Evolutionary conservation across 257 asterid species (phyloP).

Genomic region (Linderniella brevidens): DNA sequence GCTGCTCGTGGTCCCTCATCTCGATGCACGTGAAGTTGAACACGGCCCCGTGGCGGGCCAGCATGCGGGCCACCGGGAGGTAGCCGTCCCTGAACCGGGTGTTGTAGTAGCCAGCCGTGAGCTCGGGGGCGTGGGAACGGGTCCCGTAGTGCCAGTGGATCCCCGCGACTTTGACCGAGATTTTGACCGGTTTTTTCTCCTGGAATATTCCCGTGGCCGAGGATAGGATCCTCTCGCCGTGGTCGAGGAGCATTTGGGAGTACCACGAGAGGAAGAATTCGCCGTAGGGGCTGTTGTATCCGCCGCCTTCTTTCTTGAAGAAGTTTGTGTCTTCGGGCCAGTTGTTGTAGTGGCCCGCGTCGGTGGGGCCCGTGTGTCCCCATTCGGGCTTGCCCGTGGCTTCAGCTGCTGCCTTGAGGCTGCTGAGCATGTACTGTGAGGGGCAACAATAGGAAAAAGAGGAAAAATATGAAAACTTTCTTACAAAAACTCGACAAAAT

Average conservation of each 20-base stretch:
- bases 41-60: slow-evolving; percentile 60
- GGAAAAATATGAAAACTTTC: neutral
- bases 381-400: slow-evolving; percentile 76
- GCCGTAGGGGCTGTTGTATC: slow-evolving; percentile 53
- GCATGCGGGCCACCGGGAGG: slow-evolving; percentile 84
- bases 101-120: slow-evolving; percentile 89
- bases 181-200: slow-evolving; percentile 38
- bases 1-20: slow-evolving; percentile 90
- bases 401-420: slow-evolving; percentile 76
- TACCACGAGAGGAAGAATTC: slow-evolving; percentile 90
- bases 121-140: slow-evolving; percentile 89
- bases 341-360: slow-evolving; percentile 81
- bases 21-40: slow-evolving; percentile 90
- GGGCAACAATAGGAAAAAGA: no score
- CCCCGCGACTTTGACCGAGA: slow-evolving; percentile 75
- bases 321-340: slow-evolving; percentile 96
- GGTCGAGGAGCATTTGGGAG: slow-evolving; percentile 64
- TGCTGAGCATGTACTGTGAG: slow-evolving; percentile 64
- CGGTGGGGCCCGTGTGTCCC: slow-evolving; percentile 81
- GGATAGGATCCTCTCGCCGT: slow-evolving; percentile 62
- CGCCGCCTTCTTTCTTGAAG: slow-evolving; percentile 70
- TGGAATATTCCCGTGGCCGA: slow-evolving; percentile 40
- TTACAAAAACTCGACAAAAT: no score
- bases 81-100: slow-evolving; percentile 68
- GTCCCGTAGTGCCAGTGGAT: slow-evolving; percentile 95